These are phyloP conservation scores for Chrysoporthe cubensis DNA, from an alignment of 2,329 filamentous ascomycete genomes.

Conservation along the genomic window DNA sequence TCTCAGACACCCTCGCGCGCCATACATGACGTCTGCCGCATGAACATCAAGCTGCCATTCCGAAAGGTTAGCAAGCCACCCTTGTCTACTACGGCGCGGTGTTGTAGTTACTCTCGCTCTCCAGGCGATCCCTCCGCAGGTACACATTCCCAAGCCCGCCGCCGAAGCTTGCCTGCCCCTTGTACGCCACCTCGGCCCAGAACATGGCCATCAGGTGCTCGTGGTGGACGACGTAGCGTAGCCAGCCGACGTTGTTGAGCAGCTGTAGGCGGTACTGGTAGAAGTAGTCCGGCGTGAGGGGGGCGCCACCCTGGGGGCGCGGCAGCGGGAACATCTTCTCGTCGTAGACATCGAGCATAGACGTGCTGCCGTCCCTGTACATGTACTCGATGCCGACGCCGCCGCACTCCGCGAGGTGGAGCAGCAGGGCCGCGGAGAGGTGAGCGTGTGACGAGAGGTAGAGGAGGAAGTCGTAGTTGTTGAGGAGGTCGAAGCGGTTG, in stretches of 20 bases:
- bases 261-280: slow-evolving; percentile 5
- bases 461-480: slow-evolving; percentile 10
- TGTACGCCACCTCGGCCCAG: slow-evolving; percentile 8
- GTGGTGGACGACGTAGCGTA: not conserved
- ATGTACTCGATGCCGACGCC: slow-evolving; percentile 5
- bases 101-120: too few species aligned
- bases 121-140: not conserved
- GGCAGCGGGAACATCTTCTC: too few species aligned
- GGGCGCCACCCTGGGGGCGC: not conserved
- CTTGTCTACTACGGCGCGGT: not conserved
- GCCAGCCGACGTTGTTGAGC: slow-evolving; percentile 2
- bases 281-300: not conserved
- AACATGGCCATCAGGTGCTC: not conserved
- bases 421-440: slow-evolving; percentile 6
- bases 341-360: not conserved
- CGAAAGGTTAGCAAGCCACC: not conserved
- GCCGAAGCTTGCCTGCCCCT: not conserved
- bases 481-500: slow-evolving; percentile 16
- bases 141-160: not conserved
- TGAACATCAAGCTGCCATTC: not conserved
- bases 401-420: not conserved
- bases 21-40: not conserved
- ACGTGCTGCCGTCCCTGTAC: not conserved
- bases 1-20: not conserved
- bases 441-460: slow-evolving; percentile 1